These are phyloP conservation scores for Trichoderma koningii DNA, from an alignment of 2,329 filamentous ascomycete species.

Conservation along the genomic window DNA sequence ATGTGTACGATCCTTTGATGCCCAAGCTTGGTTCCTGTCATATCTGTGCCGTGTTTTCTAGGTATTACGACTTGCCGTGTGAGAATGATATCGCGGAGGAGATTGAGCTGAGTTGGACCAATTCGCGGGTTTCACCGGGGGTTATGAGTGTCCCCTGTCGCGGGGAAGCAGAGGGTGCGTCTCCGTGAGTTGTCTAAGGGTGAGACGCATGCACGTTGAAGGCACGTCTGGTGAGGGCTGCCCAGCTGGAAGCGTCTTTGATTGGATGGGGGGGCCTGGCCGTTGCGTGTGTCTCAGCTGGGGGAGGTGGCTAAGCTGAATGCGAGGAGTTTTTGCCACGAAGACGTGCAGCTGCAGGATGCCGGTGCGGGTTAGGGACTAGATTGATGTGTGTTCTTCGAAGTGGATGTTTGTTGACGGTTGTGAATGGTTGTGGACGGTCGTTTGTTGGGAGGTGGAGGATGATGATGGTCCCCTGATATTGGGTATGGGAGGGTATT, in stretches of 20 bases:
- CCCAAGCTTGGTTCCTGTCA: neutral
- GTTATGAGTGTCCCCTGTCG: neutral
- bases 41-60: neutral
- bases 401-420: neutral
- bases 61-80: too few relatives aligned
- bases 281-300: slow-evolving; percentile 4
- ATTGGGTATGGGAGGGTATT: too few relatives aligned
- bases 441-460: too few relatives aligned
- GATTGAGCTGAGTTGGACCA: too few relatives aligned
- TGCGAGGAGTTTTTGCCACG: too few relatives aligned
- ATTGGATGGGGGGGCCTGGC: slow-evolving; percentile 4
- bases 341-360: too few relatives aligned
- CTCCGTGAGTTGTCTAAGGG: neutral
- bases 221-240: neutral
- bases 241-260: neutral
- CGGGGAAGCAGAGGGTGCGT: slow-evolving; percentile 13
- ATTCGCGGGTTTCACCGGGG: neutral
- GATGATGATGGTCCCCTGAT: too few relatives aligned
- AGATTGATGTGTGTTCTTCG: neutral
- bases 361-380: too few relatives aligned
- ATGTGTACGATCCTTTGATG: slow-evolving; percentile 25
- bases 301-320: too few relatives aligned
- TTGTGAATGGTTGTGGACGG: neutral
- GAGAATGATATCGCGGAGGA: too few relatives aligned
- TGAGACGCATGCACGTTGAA: neutral